phyloP scores from a whole-genome alignment of 1,139 yeast genomes.

The Candida mesenterica region DNA sequence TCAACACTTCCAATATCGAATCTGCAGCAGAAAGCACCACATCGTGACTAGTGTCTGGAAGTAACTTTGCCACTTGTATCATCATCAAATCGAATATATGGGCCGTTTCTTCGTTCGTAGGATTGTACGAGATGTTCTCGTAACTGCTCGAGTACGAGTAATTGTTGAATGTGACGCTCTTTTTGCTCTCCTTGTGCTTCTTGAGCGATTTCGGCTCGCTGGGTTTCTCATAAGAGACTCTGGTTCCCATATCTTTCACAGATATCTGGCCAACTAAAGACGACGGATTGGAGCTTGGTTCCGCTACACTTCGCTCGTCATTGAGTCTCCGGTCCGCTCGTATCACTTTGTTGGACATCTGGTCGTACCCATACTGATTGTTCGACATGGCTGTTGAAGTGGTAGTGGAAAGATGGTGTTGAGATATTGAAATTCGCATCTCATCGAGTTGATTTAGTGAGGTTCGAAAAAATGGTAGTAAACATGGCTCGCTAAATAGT shows the following conservation, averaged over 20 bases:
- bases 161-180: slow-evolving; percentile 10
- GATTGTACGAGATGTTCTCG: slow-evolving; percentile 26
- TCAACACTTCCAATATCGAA: slow-evolving; percentile 57
- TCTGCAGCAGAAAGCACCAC: slow-evolving; percentile 64
- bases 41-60: slow-evolving; percentile 42
- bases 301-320: slow-evolving; percentile 36
- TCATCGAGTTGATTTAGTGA: slow-evolving; percentile 1
- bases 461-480: background rate
- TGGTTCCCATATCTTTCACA: slow-evolving; percentile 67
- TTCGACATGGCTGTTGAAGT: slow-evolving; percentile 6
- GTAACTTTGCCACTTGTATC: slow-evolving; percentile 24
- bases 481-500: background rate
- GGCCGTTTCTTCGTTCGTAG: slow-evolving; percentile 26
- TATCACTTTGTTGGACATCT: slow-evolving; percentile 75
- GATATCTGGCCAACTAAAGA: slow-evolving; percentile 68
- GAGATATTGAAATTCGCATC: background rate
- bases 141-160: slow-evolving; percentile 17
- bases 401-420: background rate
- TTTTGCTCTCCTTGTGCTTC: slow-evolving; percentile 2
- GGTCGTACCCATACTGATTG: slow-evolving; percentile 48
- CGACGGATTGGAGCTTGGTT: slow-evolving; percentile 53
- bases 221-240: slow-evolving; percentile 22
- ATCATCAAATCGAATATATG: slow-evolving; percentile 30
- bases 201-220: slow-evolving; percentile 7
- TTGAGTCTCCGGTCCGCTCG: slow-evolving; percentile 51